Conservation (phyloP, 2,329 filamentous ascomycete genomes). For the Rutstroemia sp. region DNA sequence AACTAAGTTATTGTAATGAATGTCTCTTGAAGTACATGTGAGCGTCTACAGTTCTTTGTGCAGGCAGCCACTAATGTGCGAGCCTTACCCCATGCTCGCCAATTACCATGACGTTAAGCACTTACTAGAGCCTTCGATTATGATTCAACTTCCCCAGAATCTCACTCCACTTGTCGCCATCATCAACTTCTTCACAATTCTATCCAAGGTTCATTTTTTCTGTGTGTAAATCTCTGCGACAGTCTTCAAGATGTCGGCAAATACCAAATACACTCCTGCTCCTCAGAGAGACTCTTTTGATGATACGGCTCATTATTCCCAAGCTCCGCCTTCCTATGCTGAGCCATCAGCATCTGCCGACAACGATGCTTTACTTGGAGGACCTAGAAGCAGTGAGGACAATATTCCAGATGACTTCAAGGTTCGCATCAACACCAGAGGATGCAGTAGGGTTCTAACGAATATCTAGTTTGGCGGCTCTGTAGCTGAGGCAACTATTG, state of each 20-base stretch:
- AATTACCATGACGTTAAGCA: no score
- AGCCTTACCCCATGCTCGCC: no score
- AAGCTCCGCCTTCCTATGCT: conserved; percentile 79
- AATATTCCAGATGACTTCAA: conserved; percentile 98
- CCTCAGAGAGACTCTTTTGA: conserved; percentile 83
- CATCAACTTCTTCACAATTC: neutral
- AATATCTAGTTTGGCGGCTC: conserved; percentile 71
- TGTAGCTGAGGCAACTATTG: conserved; percentile 86
- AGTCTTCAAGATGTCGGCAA: conserved; percentile 48
- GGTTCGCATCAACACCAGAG: conserved; percentile 36
- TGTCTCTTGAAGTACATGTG: no score
- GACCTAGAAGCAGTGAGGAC: conserved; percentile 73
- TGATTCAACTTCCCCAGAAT: neutral
- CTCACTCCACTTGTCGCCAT: neutral
- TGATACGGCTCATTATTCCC: conserved; percentile 55
- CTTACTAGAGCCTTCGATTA: neutral
- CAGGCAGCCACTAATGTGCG: no score
- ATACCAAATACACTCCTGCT: conserved; percentile 74
- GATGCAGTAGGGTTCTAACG: conserved; percentile 9
- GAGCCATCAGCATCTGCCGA: conserved; percentile 46
- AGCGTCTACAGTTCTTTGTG: no score
- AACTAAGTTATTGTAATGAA: no score
- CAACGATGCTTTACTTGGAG: conserved; percentile 48
- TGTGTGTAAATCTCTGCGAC: neutral
- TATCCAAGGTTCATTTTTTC: no score